Percentiles rank a stretch among this genome's conserved stretches.
Evolutionary conservation across 306 rosid species (phyloP).

Genomic region (Vicia sativa): DNA sequence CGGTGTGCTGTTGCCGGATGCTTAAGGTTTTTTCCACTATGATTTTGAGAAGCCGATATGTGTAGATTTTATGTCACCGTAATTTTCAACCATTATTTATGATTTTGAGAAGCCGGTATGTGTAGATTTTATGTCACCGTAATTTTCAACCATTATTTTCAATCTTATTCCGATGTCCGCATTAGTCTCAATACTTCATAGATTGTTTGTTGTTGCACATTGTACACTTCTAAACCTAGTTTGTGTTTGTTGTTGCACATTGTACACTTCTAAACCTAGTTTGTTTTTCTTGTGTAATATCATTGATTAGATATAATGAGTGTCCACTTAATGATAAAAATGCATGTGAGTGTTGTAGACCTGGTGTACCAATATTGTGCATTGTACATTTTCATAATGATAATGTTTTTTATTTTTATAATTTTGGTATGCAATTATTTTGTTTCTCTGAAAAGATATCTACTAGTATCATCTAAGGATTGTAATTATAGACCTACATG

Average conservation of each 20-base stretch:
- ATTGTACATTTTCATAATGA: neutral
- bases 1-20: neutral
- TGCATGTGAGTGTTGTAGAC: constrained; percentile 9
- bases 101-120: too few relatives aligned
- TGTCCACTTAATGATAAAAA: neutral
- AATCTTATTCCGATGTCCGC: neutral
- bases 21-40: too few relatives aligned
- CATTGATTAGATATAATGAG: constrained; percentile 1
- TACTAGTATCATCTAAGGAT: constrained; percentile 1
- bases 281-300: neutral
- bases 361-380: neutral
- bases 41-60: too few relatives aligned
- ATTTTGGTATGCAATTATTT: constrained; percentile 1
- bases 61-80: too few relatives aligned
- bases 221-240: neutral
- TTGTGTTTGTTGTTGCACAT: too few relatives aligned
- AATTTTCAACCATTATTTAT: too few relatives aligned
- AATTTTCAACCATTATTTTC: too few relatives aligned
- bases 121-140: too few relatives aligned
- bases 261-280: neutral
- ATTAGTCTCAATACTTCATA: neutral
- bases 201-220: neutral
- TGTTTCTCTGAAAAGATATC: neutral
- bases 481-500: neutral
- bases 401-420: neutral